Base-by-base conservation (phyloP, 176 grass and related monocot genomes). In the Hordeum marinum region DNA sequence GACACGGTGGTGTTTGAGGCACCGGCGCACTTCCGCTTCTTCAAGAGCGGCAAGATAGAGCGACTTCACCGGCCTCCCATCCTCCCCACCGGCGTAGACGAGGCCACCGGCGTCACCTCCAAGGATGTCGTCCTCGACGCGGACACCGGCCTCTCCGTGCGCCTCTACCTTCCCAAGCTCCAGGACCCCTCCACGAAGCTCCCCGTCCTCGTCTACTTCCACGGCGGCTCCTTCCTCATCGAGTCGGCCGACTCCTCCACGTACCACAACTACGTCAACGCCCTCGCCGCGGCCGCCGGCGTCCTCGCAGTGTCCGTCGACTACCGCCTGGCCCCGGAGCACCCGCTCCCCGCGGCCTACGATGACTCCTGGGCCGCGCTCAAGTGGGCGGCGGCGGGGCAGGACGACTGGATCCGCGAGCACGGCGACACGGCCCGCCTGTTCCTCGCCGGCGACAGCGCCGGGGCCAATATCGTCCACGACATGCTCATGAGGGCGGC, bases 371-470 rank as follows among this genome's bases (percentile, higher is more conserved):
- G 80, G 83, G 61, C 73, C 4, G 88, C 89, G 18, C 71, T 88
- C 50, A 75, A 52, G 63, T 87, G 88, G 91, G 40, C 26, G 13
- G 74, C 52, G 23, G 59, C 82, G 4, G 80, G 68, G 41, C 54
- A 41, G 4, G 87, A 97, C 57, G 81, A 31, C 17, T 97, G 91
- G 91, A 34, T 97, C 62, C 40, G 76, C 8, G 65, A 86, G 82
- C 70, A 88, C 74, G 94, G 82, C 23, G 91, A 94, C 88, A 39
- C 17, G 18, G 21, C 6, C 24, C 80, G 85, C 48, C 65, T 97
- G 35, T 97, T 93, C 63, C 63, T 91, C 23, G 92, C 89, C 32
- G 94, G 94, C 11, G 87, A 90, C 46, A 97, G 94, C 86, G 84
- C 91, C 0, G 91, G 91, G 4, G 94, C 78, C 29, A 97, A 90